Base-by-base conservation (phyloP, 2,329 filamentous ascomycete species). In the Colletotrichum falcatum region DNA sequence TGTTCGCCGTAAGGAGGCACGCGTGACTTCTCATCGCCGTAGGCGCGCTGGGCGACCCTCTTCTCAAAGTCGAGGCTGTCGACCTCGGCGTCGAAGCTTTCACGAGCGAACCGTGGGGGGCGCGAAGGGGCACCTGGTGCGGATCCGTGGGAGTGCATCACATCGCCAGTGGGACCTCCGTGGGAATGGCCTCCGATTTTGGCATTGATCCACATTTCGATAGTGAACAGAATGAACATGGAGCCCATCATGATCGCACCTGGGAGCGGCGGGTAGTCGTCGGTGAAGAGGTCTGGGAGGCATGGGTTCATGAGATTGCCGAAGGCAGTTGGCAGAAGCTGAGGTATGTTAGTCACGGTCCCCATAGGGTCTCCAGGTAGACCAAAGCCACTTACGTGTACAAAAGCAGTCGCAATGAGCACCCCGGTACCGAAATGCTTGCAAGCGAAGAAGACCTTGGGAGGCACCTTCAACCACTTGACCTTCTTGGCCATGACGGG, bases 371-470 rank as follows among this genome's bases (percentile, higher is more conserved):
- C 12, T 2, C 2, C 0, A 23, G 1, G 0, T 11, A 20, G 14
- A 18, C 8, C 9, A 37, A n/a, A n/a, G 44, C 11, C n/a, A 79
- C 84, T 74, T 75, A 90, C 84, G 84, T 93, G 91, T 26, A 93
- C 91, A 74, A 93, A 93, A 3, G 91, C 91, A 2, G 91, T 93
- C 33, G 91, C 91, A 67, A 93, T 87, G 46, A 93, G 83, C 23
- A 93, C 91, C 71, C 91, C 91, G 0, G 91, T 93, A 77, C 91
- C 89, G 73, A 91, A 91, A 75, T 90, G 88, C 74, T 90, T 90
- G 79, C 87, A 89, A 65, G 87, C 85, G 76, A 90, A 90, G 78
- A 90, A 89, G 39, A 88, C 76, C 73, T 83, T 85, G 1, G 85
- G 81, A 0, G 87, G 87, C 11, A 89, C 86, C 78, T 87, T 88